Conservation (phyloP, 2,329 filamentous ascomycete genomes). For the Corinectria fuckeliana region DNA sequence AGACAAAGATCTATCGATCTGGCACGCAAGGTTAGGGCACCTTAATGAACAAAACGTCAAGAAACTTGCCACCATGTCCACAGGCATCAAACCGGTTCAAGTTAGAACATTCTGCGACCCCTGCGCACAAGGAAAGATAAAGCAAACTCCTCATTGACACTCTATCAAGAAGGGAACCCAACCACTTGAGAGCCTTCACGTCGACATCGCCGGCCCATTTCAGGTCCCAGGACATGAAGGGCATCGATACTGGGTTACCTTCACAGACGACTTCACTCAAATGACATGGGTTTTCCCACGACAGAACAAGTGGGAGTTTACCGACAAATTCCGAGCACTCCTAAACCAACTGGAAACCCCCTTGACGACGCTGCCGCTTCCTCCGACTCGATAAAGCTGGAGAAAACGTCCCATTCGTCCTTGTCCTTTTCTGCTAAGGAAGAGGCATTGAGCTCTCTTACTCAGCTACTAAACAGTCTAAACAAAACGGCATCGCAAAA, state of each 20-base stretch:
- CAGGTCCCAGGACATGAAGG: neutral
- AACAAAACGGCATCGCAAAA: neutral
- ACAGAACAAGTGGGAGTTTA: neutral
- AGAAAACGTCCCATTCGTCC: neutral
- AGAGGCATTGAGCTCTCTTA: neutral
- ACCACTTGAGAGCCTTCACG: neutral
- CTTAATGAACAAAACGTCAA: neutral
- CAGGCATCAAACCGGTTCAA: neutral
- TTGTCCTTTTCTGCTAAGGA: neutral
- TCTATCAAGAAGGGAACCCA: neutral
- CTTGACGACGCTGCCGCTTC: neutral
- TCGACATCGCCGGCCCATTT: neutral
- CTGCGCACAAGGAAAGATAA: neutral
- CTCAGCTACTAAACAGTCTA: neutral
- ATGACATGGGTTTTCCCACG: neutral
- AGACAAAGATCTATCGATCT: neutral
- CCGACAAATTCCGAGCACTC: neutral
- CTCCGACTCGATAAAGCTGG: neutral
- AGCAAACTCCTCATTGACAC: neutral
- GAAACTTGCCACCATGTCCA: neutral
- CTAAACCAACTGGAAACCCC: neutral
- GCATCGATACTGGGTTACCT: neutral
- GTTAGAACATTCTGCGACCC: neutral
- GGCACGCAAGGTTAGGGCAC: neutral
- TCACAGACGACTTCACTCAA: neutral